A percentile compares a stretch with the other conserved stretches of the same genome.
phyloP scores from a whole-genome alignment of 805 yeast species.

The Clavispora phyllophila region DNA sequence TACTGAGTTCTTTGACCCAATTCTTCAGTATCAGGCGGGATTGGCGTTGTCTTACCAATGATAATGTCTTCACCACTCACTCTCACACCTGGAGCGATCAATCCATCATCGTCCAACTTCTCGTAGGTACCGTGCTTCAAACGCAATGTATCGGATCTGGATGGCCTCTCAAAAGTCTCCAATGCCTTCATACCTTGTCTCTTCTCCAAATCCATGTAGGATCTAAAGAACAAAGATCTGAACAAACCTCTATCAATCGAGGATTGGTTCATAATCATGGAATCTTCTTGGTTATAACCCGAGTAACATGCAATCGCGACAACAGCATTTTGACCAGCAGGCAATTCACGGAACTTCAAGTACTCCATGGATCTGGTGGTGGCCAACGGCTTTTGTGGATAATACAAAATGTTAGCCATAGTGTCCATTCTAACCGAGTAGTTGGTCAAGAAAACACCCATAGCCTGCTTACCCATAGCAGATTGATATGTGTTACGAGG shows the following conservation, averaged over 20 bases:
- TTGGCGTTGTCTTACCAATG: constrained; percentile 98
- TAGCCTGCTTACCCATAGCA: constrained; percentile 99
- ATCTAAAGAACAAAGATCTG: constrained; percentile 91
- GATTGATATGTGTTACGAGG: constrained; percentile 99
- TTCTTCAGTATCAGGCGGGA: constrained; percentile 98
- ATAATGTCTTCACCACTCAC: constrained; percentile 98
- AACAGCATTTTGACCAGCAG: constrained; percentile 98
- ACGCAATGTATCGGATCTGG: constrained; percentile 88
- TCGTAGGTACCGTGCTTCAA: constrained; percentile 98
- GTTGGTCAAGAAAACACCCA: constrained; percentile 97
- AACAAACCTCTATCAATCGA: constrained; percentile 95
- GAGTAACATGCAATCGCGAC: constrained; percentile 98
- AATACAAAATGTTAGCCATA: constrained; percentile 95
- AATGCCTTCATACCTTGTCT: constrained; percentile 98
- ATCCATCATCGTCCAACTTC: constrained; percentile 96
- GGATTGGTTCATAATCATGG: constrained; percentile 98
- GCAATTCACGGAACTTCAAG: constrained; percentile 93
- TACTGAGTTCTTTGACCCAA: constrained; percentile 97
- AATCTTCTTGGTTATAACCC: constrained; percentile 99
- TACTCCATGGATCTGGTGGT: constrained; percentile 98
- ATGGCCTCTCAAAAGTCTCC: constrained; percentile 96
- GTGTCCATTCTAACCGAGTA: constrained; percentile 98
- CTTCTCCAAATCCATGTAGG: constrained; percentile 98
- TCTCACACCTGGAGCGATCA: constrained; percentile 96
- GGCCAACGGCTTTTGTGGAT: constrained; percentile 97